Evolutionary conservation across 257 asterid genomes (phyloP), one percentile per base, ranked within the genome.

Genomic region (Henckelia pumila): DNA sequence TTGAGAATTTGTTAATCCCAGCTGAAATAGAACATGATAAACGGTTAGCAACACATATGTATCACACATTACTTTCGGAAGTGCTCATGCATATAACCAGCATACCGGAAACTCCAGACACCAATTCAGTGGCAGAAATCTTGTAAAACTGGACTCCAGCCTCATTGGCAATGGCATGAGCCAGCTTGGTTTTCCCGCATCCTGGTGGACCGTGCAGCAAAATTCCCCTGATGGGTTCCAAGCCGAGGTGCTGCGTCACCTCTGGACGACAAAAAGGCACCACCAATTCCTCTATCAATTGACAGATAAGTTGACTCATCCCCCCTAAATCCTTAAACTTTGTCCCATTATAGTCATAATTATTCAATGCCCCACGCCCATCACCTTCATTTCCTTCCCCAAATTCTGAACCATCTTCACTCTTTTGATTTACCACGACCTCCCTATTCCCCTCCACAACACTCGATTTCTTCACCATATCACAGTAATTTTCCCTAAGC

Each of bases 161-260:
- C 75, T 93, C 98, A 72, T 93, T 93, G 44, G 98, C 98, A 81
- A 93, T 88, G 61, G 98, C 98, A 62, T 83, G 91, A 76, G 97
- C 97, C 76, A 92, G 83, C 78, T 66, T 88, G n/a, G n/a, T n/a
- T n/a, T n/a, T n/a, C n/a, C n/a, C n/a, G n/a, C n/a, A n/a, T n/a
- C n/a, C n/a, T n/a, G 97, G 98, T 16, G 97, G 98, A 4, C 98
- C 98, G 13, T 89, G 91, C 40, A 93, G 77, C 76, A 93, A 74
- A 66, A 93, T 84, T 59, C 98, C 98, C 17, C 86, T 56, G 74
- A 83, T 76, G 10, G 98, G 96, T 74, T 77, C 82, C 59, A 86
- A 89, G 30, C 97, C 97, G 8, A 90, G 73, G 65, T 73, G 63
- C 50, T 65, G 78, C 0, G 83, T 85, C 60, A 86, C 26, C 74